Evolutionary conservation across 2,329 filamentous ascomycete species (phyloP).

Genomic region (Conoideocrella luteorostrata): DNA sequence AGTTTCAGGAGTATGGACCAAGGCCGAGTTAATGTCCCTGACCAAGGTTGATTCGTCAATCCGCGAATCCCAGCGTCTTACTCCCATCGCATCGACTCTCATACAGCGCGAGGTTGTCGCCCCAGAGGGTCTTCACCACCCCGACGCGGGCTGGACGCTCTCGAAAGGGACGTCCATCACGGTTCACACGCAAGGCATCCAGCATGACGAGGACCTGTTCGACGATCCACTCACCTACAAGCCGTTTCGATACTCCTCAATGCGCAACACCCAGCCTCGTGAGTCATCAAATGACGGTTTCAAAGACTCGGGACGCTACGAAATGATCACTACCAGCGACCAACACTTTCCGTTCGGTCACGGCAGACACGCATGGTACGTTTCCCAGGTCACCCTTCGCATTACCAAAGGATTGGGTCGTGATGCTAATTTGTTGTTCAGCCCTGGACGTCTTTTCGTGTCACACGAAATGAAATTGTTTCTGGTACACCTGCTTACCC

Average conservation of each 20-base stretch:
- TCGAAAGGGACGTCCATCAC: constrained; percentile 37
- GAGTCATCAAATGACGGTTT: constrained; percentile 19
- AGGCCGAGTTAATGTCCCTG: constrained; percentile 34
- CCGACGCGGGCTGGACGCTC: constrained; percentile 22
- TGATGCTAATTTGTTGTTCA: constrained; percentile 6
- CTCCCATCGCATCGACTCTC: constrained; percentile 39
- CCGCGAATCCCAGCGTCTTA: constrained; percentile 45
- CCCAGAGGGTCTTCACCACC: constrained; percentile 36
- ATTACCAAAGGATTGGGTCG: too few relatives aligned
- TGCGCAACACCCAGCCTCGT: constrained; percentile 31
- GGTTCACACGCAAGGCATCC: constrained; percentile 36
- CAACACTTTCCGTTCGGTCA: constrained; percentile 50
- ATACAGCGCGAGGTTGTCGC: constrained; percentile 39
- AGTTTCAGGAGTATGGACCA: constrained; percentile 37
- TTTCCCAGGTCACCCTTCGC: neutral
- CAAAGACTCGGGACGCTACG: constrained; percentile 27
- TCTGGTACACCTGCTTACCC: constrained; percentile 41
- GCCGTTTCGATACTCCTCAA: constrained; percentile 41
- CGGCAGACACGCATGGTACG: constrained; percentile 44
- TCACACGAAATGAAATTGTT: constrained; percentile 51
- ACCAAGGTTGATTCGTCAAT: constrained; percentile 44
- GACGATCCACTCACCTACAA: constrained; percentile 36
- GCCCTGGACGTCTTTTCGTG: constrained; percentile 51
- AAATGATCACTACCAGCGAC: constrained; percentile 46
- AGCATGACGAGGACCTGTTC: constrained; percentile 41